Evolutionary conservation across 208 protist genomes (phyloP).

Genomic region (Wallacemonas sp.): DNA sequence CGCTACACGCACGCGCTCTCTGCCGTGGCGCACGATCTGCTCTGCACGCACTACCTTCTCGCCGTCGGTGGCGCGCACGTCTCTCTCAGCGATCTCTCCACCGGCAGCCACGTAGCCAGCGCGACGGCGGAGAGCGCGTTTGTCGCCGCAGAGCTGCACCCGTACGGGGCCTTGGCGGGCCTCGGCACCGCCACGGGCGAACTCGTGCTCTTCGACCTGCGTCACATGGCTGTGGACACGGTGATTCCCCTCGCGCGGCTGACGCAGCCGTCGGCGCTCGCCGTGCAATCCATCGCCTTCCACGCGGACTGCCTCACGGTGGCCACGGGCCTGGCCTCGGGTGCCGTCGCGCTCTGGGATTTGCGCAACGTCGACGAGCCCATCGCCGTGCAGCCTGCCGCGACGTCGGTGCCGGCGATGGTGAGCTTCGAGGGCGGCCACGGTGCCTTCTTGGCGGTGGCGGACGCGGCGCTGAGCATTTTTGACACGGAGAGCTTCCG

Average conservation of each 20-base stretch:
- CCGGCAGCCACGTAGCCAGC: slow-evolving; percentile 33
- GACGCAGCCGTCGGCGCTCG: background rate
- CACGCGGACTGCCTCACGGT: slow-evolving; percentile 95
- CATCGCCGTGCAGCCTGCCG: slow-evolving; percentile 31
- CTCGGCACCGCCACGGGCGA: slow-evolving; percentile 41
- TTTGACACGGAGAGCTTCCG: slow-evolving; percentile 26
- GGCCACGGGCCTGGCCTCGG: slow-evolving; percentile 70
- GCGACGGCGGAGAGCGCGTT: slow-evolving; percentile 16
- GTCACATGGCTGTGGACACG: slow-evolving; percentile 75
- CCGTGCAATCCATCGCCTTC: slow-evolving; percentile 80
- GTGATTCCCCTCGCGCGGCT: slow-evolving; percentile 51
- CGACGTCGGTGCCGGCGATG: slow-evolving; percentile 20
- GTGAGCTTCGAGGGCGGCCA: slow-evolving; percentile 49
- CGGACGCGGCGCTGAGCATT: slow-evolving; percentile 19
- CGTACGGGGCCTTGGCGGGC: slow-evolving; percentile 66
- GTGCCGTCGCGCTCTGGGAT: slow-evolving; percentile 95
- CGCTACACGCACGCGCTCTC: slow-evolving; percentile 42
- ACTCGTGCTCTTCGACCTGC: slow-evolving; percentile 93
- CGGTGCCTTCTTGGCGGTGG: slow-evolving; percentile 34
- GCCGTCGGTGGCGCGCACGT: slow-evolving; percentile 31
- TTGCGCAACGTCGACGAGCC: slow-evolving; percentile 91
- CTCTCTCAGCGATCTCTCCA: slow-evolving; percentile 38
- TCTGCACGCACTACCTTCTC: slow-evolving; percentile 38
- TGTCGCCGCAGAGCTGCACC: slow-evolving; percentile 50
- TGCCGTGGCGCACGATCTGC: slow-evolving; percentile 33